Evolutionary conservation across 2,329 filamentous ascomycete species (phyloP), one percentile per base, ranked within the genome.

Genomic region (Colletotrichum neosansevieriae): DNA sequence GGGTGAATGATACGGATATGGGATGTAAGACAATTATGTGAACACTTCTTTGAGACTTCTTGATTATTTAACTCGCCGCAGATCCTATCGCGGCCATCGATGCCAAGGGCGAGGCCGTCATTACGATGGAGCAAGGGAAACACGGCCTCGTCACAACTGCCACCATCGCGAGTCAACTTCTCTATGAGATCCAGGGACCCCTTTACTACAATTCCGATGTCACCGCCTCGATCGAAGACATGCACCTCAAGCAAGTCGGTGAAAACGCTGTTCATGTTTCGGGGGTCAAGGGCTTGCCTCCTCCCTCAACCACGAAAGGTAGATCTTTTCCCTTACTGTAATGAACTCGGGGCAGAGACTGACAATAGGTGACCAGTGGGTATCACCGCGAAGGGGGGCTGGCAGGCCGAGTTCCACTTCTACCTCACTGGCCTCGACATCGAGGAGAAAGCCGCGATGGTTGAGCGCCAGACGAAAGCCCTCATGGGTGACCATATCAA

Each of bases 351-450:
- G 6, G 13, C 24, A 51, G n/a, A 7, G n/a, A 17, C 29, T 34
- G 12, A 34, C 78, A 80, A 0, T 0, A 13, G 21, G 21, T 3
- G 21, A 5, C 13, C 44, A 62, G 76, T 84, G 3, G 84, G 83
- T 9, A 77, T 85, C 19, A 85, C 83, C 72, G 85, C 84, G 71
- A 75, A 77, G 11, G 84, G 80, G 7, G 84, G 84, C 0, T 86
- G 79, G 68, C 80, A 85, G 72, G 77, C 78, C 2, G 79, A 86
- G 70, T 63, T 83, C 5, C 73, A 84, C 0, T 29, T 82, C 38
- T 85, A 85, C 63, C 82, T 81, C 2, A 80, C 80, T 0, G 84
- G 83, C 1, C 86, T 87, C 67, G 84, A 76, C 1, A 84, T 82
- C 0, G 70, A 75, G 1, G 75, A 82, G 68, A 88, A 88, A 72